Evolutionary conservation across 257 asterid species (phyloP), one percentile per base, ranked within the genome.

Genomic region (Echites panduratus): DNA sequence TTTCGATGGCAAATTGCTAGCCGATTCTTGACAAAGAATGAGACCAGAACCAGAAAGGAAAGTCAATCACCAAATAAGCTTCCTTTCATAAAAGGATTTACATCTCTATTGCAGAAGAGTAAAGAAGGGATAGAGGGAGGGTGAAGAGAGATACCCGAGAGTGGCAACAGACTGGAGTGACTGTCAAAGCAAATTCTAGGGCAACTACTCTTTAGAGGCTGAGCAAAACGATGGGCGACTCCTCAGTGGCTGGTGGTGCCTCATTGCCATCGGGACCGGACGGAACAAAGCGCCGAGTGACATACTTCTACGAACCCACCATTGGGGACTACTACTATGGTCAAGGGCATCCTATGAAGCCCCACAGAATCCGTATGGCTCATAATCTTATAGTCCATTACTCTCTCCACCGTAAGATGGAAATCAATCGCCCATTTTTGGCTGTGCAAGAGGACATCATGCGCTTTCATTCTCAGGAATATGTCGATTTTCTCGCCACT

Each of bases 341-440:
- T 43, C 90, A 82, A 45, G 95, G 89, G 61, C 97, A 87, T 78
- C 96, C 92, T 35, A 91, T 89, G 97, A 91, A 89, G 68, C 96
- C 97, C 69, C 95, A 88, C 82, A 84, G 97, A 27, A 86, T 89
- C 66, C 88, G 90, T 35, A 87, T 91, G 92, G 90, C 97, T 47
- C 97, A 91, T 82, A 83, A 85, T 53, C 84, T 91, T 13, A 79
- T 91, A 52, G 88, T 86, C 38, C 89, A 84, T 77, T 91, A 89
- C 79, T 38, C 83, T 52, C 92, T 91, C 43, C 89, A 89, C 82
- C 93, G 83, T 0, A 81, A 81, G 32, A 88, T 91, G 97, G 95
- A 89, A 68, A 81, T 91, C 71, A 48, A 70, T 76, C 85, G 89
- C 3, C 96, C 95, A 0, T 85, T 85, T 78, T 82, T 91, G 44